phyloP scores from a whole-genome alignment of 768 basidiomycete genomes.

The Polyporus arcularius region DNA sequence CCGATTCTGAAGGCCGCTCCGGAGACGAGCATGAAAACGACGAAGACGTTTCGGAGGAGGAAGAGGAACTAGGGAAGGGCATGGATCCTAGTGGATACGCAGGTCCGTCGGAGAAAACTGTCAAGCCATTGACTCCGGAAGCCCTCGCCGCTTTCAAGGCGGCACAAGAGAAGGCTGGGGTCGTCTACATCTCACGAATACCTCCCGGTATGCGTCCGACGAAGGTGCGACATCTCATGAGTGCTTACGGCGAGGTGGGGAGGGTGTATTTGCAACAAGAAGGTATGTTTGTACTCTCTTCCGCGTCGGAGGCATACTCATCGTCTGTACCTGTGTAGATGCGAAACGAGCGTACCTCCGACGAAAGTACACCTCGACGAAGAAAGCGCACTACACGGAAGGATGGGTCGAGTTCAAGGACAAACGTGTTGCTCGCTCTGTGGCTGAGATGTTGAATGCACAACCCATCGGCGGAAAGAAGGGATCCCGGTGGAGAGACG shows the following conservation, averaged over 20 bases:
- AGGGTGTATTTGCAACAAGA: constrained; percentile 93
- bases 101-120: constrained; percentile 54
- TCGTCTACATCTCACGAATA: constrained; percentile 93
- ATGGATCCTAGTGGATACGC: constrained; percentile 63
- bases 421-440: constrained; percentile 85
- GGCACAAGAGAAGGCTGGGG: constrained; percentile 75
- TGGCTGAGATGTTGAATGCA: constrained; percentile 95
- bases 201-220: constrained; percentile 98
- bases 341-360: constrained; percentile 85
- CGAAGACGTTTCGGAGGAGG: constrained; percentile 24
- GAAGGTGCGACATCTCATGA: constrained; percentile 94
- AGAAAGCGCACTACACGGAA: constrained; percentile 88
- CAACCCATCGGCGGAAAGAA: constrained; percentile 95
- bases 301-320: constrained; percentile 2
- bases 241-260: constrained; percentile 85
- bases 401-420: constrained; percentile 99
- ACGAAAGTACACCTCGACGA: constrained; percentile 77
- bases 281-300: constrained; percentile 48
- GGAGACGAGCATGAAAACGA: constrained; percentile 29
- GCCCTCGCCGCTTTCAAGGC: constrained; percentile 75
- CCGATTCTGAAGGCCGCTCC: not conserved
- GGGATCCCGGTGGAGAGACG: constrained; percentile 88
- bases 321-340: constrained; percentile 46
- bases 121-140: constrained; percentile 76
- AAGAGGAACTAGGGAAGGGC: constrained; percentile 40